Conservation (phyloP, 768 basidiomycete genomes). For the Lyophyllum atratum region DNA sequence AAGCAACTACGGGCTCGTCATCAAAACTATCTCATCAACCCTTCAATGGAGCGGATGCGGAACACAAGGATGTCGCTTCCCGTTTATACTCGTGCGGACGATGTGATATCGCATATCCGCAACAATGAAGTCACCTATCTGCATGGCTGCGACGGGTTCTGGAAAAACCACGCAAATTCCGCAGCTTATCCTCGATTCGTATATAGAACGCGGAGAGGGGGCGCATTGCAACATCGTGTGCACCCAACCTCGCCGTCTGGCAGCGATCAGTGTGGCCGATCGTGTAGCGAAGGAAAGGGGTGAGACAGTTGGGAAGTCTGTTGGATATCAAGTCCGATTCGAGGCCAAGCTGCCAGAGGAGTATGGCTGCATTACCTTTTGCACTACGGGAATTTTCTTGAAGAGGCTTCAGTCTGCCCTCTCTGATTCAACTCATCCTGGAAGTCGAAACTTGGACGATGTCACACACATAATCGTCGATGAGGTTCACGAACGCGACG, state of each 20-base stretch:
- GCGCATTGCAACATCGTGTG: constrained; percentile 88
- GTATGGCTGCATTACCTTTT: constrained; percentile 88
- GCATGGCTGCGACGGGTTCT: constrained; percentile 88
- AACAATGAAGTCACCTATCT: constrained; percentile 84
- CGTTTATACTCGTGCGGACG: constrained; percentile 66
- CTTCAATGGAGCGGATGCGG: constrained; percentile 66
- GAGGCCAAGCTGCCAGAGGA: constrained; percentile 77
- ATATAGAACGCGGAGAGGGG: constrained; percentile 77
- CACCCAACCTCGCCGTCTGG: constrained; percentile 90
- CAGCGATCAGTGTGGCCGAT: constrained; percentile 89
- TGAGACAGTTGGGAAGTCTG: constrained; percentile 63
- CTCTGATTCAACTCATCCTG: constrained; percentile 36
- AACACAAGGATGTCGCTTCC: constrained; percentile 68
- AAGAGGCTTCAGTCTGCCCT: constrained; percentile 81
- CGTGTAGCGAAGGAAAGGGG: constrained; percentile 90
- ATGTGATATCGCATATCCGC: constrained; percentile 68
- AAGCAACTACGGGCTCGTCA: constrained; percentile 52
- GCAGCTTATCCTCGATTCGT: constrained; percentile 86
- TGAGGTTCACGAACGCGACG: constrained; percentile 94
- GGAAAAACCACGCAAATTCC: constrained; percentile 96
- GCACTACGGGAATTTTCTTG: constrained; percentile 90
- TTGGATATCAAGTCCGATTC: constrained; percentile 94
- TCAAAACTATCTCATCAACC: constrained; percentile 60
- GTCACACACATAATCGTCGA: constrained; percentile 92
- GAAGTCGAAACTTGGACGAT: constrained; percentile 57